A percentile compares a stretch with the other conserved stretches of the same genome.
Evolutionary conservation across 2,329 filamentous ascomycete species (phyloP).

Genomic region (Lecanoromycetidae sp.): DNA sequence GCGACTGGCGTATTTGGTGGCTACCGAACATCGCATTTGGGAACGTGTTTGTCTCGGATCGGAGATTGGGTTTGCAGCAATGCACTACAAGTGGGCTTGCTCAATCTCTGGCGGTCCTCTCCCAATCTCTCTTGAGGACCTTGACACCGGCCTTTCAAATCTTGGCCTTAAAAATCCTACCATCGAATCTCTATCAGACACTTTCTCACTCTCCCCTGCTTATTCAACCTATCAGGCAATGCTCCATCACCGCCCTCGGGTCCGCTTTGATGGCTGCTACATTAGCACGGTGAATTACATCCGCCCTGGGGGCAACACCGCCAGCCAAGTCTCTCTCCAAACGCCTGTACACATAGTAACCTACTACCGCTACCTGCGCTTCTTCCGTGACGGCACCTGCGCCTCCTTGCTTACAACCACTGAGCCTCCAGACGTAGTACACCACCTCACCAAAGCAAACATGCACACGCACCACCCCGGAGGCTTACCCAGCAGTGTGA

Average conservation of each 20-base stretch:
- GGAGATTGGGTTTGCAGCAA: slow-evolving; percentile 66
- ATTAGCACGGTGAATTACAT: slow-evolving; percentile 95
- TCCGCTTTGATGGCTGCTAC: slow-evolving; percentile 92
- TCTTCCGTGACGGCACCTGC: slow-evolving; percentile 78
- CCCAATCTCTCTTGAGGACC: slow-evolving; percentile 23
- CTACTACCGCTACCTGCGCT: slow-evolving; percentile 92
- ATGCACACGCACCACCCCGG: slow-evolving; percentile 31
- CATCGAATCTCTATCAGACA: slow-evolving; percentile 18
- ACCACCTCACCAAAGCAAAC: slow-evolving; percentile 63
- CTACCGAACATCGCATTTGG: slow-evolving; percentile 79
- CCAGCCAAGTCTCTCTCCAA: slow-evolving; percentile 61
- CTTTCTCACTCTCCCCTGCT: slow-evolving; percentile 24
- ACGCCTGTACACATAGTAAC: slow-evolving; percentile 89
- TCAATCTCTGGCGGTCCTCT: slow-evolving; percentile 41
- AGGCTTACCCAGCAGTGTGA: slow-evolving; percentile 39
- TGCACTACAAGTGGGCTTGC: slow-evolving; percentile 68
- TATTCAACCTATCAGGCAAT: slow-evolving; percentile 40
- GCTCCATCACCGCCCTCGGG: slow-evolving; percentile 69
- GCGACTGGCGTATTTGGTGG: slow-evolving; percentile 70
- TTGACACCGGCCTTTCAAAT: slow-evolving; percentile 22
- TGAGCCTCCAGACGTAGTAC: slow-evolving; percentile 79
- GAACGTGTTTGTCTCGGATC: slow-evolving; percentile 56
- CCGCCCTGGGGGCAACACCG: slow-evolving; percentile 62
- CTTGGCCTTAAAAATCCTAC: slow-evolving; percentile 11
- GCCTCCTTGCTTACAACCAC: slow-evolving; percentile 69